Conservation (phyloP, 352 stramenopile species). For the Pythium rhizo-oryzae region DNA sequence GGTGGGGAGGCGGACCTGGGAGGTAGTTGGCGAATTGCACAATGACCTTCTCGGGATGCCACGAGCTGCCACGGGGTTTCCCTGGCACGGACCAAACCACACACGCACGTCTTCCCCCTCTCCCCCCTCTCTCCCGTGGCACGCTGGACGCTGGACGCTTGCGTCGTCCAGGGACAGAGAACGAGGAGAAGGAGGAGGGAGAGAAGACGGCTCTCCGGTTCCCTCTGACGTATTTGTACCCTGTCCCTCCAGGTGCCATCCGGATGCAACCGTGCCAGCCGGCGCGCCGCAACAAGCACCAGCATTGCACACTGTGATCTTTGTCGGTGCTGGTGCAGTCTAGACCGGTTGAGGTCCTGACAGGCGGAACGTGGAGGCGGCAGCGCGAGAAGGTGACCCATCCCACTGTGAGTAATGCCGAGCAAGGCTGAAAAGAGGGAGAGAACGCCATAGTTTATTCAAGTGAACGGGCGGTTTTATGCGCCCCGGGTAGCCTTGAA, state of each 20-base stretch:
- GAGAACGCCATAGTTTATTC: neutral
- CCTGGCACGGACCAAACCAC: neutral
- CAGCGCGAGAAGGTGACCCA: neutral
- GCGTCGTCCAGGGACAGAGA: too few relatives aligned
- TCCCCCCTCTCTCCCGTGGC: too few relatives aligned
- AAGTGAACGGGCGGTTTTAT: neutral
- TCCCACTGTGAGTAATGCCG: constrained; percentile 5
- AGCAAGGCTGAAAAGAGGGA: neutral
- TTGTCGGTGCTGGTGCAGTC: too few relatives aligned
- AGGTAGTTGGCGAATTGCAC: constrained; percentile 29
- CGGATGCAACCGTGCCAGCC: neutral
- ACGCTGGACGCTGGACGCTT: too few relatives aligned
- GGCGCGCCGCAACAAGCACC: neutral
- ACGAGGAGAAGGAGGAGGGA: neutral
- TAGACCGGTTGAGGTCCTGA: neutral
- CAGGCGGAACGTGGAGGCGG: neutral
- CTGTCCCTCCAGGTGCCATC: neutral
- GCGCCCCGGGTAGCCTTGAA: neutral
- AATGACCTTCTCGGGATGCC: constrained; percentile 7
- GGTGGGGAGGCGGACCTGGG: constrained; percentile 3
- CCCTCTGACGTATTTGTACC: neutral
- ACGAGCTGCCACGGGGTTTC: neutral
- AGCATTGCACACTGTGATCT: too few relatives aligned
- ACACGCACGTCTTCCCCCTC: too few relatives aligned
- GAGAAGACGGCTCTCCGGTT: neutral